These are phyloP conservation scores for Hsuehochloa calcarea DNA, from an alignment of 176 grass and related monocot genomes.

Conservation along the genomic window DNA sequence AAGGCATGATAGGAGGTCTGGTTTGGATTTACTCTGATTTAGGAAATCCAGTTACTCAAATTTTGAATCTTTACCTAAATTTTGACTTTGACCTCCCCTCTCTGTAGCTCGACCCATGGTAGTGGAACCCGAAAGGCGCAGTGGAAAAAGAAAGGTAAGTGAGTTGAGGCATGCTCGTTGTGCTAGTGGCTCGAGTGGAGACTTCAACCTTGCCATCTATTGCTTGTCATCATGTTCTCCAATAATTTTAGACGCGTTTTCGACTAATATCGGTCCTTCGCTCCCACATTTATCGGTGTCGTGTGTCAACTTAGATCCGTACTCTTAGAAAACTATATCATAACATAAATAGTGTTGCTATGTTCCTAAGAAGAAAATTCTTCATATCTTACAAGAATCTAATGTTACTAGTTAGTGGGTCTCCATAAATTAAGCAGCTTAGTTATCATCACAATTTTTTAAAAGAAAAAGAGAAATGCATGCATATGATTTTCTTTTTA, in stretches of 20 bases:
- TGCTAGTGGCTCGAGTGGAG: conserved; percentile 42
- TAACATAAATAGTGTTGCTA: background rate
- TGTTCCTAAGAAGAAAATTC: background rate
- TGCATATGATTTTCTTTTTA: background rate
- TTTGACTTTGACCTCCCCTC: conserved; percentile 22
- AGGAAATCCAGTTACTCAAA: background rate
- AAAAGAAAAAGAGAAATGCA: background rate
- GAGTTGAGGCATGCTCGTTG: conserved; percentile 44
- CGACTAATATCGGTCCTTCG: too few relatives aligned
- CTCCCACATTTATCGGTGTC: conserved; percentile 10
- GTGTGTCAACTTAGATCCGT: conserved; percentile 13
- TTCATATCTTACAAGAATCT: background rate
- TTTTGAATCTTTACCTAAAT: conserved; percentile 37
- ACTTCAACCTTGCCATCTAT: conserved; percentile 45
- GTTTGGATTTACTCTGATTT: conserved; percentile 40
- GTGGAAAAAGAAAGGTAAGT: conserved; percentile 2
- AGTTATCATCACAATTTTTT: background rate
- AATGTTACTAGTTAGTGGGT: background rate
- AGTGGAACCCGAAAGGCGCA: conserved; percentile 40
- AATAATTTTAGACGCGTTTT: conserved; percentile 41
- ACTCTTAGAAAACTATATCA: background rate
- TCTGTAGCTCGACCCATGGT: background rate
- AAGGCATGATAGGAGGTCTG: conserved; percentile 11
- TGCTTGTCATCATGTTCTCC: conserved; percentile 39
- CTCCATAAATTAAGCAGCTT: background rate